Percentiles rank a stretch among this genome's conserved stretches.
These are phyloP conservation scores for Neonectria hederae DNA, from an alignment of 2,329 filamentous ascomycete species.

Conservation along the genomic window DNA sequence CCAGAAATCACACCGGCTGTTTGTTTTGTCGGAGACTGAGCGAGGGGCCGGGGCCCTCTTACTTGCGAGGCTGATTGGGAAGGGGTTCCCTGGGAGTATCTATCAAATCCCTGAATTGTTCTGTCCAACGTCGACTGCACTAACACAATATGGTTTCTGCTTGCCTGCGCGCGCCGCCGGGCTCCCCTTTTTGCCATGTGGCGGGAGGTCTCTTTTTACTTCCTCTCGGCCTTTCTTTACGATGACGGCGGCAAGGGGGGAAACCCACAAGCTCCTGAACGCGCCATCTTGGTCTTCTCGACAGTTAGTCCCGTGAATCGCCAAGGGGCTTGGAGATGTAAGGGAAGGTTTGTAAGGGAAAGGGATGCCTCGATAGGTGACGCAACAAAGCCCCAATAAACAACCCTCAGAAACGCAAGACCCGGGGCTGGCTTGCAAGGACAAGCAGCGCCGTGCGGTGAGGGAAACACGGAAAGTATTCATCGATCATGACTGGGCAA, in stretches of 20 bases:
- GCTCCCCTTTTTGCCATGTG: background rate
- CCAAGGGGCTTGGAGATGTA: slow-evolving; percentile 17
- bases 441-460: slow-evolving; percentile 5
- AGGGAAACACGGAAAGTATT: slow-evolving; percentile 1
- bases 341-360: background rate
- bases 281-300: background rate
- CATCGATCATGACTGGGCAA: slow-evolving; percentile 8
- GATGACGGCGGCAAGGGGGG: slow-evolving; percentile 2
- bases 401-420: background rate
- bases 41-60: slow-evolving; percentile 12
- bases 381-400: background rate
- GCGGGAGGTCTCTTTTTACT: slow-evolving; percentile 1
- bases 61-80: background rate
- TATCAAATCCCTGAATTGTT: background rate
- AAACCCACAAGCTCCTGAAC: background rate
- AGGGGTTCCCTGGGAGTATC: slow-evolving; percentile 2
- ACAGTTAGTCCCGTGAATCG: slow-evolving; percentile 14
- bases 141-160: slow-evolving; percentile 19
- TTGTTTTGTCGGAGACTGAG: slow-evolving; percentile 21
- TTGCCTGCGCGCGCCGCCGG: slow-evolving; percentile 3
- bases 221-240: background rate
- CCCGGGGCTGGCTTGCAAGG: background rate
- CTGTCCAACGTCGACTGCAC: background rate
- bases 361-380: background rate
- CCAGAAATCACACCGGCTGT: slow-evolving; percentile 21